Base-by-base conservation (phyloP, 768 basidiomycete genomes). In the Galerina sulciceps region DNA sequence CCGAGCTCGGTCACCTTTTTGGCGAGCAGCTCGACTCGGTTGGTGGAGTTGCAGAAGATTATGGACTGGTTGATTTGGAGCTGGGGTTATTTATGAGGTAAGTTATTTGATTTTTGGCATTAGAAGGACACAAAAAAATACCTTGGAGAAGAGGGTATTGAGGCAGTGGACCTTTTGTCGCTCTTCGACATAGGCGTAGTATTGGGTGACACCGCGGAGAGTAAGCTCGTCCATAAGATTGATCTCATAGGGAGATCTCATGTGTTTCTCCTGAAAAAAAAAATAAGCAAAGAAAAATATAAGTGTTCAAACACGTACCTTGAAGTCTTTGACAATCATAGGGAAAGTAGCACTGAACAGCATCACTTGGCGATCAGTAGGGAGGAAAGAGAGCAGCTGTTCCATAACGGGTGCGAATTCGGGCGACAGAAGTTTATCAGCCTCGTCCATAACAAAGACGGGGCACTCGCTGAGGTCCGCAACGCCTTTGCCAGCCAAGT, bases 51-150 rank as follows among this genome's bases (percentile, higher is more conserved):
- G 79, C 96, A 99, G 79, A 99, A 99, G 72, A 99, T 99, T 78
- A 99, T 99, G 59, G 96, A 98, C 79, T 99, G 96, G 79, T 99
- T 99, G 82, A 99, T 99, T 96, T 99, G 96, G 50, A 99, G 87
- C 94, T 98, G 71, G 11, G 46, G 41, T 31, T 31, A 3, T 31
- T 31, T 5, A 31, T 17, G 17, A 49, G 64, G 31, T 60, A 58
- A 47, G 26, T 22, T 36, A 6, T 14, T 14, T 38, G 37, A 3
- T 41, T n/a, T 11, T 35, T 14, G 36, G 45, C 23, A 59, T 17
- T 18, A 34, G 37, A 52, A 20, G 47, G 13, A 40, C 17, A 55
- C 36, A 36, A 34, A 49, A 15, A 54, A 17, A 58, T 53, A 94
- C 95, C 84, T 98, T 98, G 68, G 94, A 96, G 84, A 99, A 99